Base-by-base conservation (phyloP, 2,329 filamentous ascomycete species). In the Aspergillus sclerotialis region DNA sequence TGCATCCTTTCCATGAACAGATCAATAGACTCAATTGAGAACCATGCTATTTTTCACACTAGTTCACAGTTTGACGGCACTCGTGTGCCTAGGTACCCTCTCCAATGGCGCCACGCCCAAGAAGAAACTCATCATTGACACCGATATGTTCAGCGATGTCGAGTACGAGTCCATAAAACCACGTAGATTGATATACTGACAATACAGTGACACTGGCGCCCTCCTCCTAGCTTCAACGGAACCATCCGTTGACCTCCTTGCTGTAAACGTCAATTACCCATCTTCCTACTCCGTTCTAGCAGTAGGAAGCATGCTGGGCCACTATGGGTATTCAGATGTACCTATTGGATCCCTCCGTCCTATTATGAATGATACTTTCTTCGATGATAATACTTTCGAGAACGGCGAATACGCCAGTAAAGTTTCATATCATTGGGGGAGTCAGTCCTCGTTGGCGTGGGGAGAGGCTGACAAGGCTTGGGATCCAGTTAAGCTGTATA, bases 201-300 rank as follows among this genome's bases (percentile, higher is more conserved):
- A n/a, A n/a, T n/a, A n/a, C n/a, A n/a, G n/a, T n/a, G n/a, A n/a
- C n/a, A n/a, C n/a, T n/a, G n/a, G n/a, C n/a, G n/a, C n/a, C n/a
- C n/a, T n/a, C n/a, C n/a, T n/a, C n/a, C n/a, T n/a, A n/a, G n/a
- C n/a, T n/a, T n/a, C n/a, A n/a, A n/a, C n/a, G n/a, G n/a, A n/a
- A n/a, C n/a, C n/a, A n/a, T 45, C 26, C 43, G 39, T 19, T 7
- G 7, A 21, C 1, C 23, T 27, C 3, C 27, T 35, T 1, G 34
- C 13, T 2, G 30, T 40, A 11, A 40, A 37, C 16, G 18, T 40
- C 23, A 40, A 35, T 13, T 35, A 40, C 14, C 38, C 38, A 14
- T 40, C 35, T 1, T 30, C 18, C 5, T 37, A 29, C 7, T 27
- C 34, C 7, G 35, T 28, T 9, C n/a, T 37, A 6, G 38, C 35